phyloP scores from a whole-genome alignment of 2,329 filamentous ascomycete genomes.

The Pestalotiopsis sp. region DNA sequence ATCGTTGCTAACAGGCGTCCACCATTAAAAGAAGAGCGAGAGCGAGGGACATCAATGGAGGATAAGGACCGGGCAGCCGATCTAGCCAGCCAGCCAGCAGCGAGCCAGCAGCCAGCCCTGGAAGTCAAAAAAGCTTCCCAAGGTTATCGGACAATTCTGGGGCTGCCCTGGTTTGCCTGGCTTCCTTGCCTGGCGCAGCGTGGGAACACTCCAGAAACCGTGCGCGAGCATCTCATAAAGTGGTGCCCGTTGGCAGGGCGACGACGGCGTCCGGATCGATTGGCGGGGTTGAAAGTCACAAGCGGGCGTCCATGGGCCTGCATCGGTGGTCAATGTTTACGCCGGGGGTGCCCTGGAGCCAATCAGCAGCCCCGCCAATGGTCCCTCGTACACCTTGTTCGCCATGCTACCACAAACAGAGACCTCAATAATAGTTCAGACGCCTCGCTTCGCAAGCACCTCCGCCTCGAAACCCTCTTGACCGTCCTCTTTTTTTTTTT shows the following conservation, averaged over 20 bases:
- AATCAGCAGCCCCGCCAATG: constrained; percentile 2
- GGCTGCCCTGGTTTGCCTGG: not conserved
- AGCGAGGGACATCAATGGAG: not conserved
- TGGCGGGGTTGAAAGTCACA: constrained; percentile 5
- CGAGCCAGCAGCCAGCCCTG: not conserved
- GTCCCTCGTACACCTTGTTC: not conserved
- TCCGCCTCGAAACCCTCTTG: constrained; percentile 1
- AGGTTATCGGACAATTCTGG: not conserved
- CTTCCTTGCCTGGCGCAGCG: not conserved
- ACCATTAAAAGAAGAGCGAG: not conserved
- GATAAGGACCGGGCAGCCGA: not conserved
- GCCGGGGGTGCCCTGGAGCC: not conserved
- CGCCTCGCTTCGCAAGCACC: constrained; percentile 8
- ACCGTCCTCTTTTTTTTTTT: not conserved
- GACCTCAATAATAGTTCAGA: constrained; percentile 12
- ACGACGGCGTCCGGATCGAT: not conserved
- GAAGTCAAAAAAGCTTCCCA: not conserved
- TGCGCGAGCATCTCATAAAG: not conserved
- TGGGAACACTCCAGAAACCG: not conserved
- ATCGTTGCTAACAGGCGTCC: no score
- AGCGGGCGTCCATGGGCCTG: constrained; percentile 1
- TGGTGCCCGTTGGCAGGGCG: constrained; percentile 7
- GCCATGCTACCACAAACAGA: constrained; percentile 10
- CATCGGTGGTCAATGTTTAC: constrained; percentile 11
- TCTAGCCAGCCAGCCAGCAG: not conserved